Evolutionary conservation across 2,329 filamentous ascomycete species (phyloP), one percentile per base, ranked within the genome.

Genomic region (Moelleriella libera): DNA sequence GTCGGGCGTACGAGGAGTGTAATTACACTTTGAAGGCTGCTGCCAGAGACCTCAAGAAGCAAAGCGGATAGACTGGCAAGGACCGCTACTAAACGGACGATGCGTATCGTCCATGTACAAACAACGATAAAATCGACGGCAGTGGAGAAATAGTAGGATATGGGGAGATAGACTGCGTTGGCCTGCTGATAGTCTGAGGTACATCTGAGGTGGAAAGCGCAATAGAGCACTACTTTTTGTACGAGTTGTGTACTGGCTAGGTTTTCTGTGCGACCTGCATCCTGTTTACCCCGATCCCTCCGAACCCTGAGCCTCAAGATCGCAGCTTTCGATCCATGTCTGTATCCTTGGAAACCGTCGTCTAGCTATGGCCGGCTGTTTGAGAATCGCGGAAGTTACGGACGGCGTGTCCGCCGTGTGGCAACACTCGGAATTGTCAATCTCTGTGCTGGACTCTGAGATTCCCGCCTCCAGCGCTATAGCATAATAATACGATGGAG

Each of bases 1-100:
- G 92, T 60, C 82, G 94, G 61, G 92, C 92, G 49, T 98, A 94
- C 75, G 92, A 98, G 69, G 92, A 98, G 75, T 96, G 92, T 70
- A 95, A 98, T 73, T 85, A 76, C 71, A 83, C 72, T 70, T 65
- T 82, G 58, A 82, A 80, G 68, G 71, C 75, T 63, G 76, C 76
- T 37, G 71, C 76, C 43, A 70, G 69, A 57, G 75, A 78, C 48
- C 67, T 80, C 56, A 75, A 73, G 68, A 75, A 68, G 62, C 67
- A 70, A 58, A 55, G 57, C 48, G 65, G 68, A 60, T 72, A 62
- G 61, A 49, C 37, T 45, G 30, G 5, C 30, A 6, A 30, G 21
- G 28, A 1, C 14, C 8, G n/a, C 31, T 14, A 31, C 34, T 29
- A 29, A 45, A 30, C 28, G 11, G 45, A 47, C 46, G 47, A 52